phyloP scores from a whole-genome alignment of 768 basidiomycete genomes.

The Boletus rex-veris region DNA sequence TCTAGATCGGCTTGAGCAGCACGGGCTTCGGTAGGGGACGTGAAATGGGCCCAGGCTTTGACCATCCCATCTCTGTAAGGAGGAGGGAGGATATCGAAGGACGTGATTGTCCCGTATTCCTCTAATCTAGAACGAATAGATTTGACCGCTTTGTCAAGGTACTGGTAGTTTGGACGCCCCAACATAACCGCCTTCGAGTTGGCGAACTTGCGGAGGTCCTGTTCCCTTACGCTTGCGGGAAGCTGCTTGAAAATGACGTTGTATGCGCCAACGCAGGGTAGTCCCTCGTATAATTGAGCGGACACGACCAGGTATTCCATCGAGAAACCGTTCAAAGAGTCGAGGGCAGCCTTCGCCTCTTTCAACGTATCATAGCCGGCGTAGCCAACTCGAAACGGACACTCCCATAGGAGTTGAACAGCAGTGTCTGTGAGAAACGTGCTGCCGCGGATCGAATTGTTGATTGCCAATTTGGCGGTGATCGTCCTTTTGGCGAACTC shows the following conservation, averaged over 20 bases:
- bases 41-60: constrained; percentile 55
- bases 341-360: constrained; percentile 51
- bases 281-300: constrained; percentile 50
- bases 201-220: constrained; percentile 45
- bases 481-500: constrained; percentile 39
- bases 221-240: constrained; percentile 41
- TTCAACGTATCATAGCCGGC: constrained; percentile 55
- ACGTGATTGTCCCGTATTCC: constrained; percentile 34
- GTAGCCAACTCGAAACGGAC: constrained; percentile 54
- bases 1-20: constrained; percentile 48
- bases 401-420: constrained; percentile 59
- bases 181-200: constrained; percentile 49
- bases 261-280: constrained; percentile 54
- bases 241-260: constrained; percentile 60
- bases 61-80: constrained; percentile 50
- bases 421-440: constrained; percentile 49
- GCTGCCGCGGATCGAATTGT: constrained; percentile 31
- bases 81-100: constrained; percentile 47
- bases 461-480: constrained; percentile 44
- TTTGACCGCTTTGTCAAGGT: constrained; percentile 34
- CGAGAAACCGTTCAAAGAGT: constrained; percentile 35
- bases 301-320: constrained; percentile 41
- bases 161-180: constrained; percentile 45
- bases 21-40: constrained; percentile 49
- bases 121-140: constrained; percentile 38